phyloP scores from a whole-genome alignment of 2,329 filamentous ascomycete species.

The Pleoardoris graminearum region DNA sequence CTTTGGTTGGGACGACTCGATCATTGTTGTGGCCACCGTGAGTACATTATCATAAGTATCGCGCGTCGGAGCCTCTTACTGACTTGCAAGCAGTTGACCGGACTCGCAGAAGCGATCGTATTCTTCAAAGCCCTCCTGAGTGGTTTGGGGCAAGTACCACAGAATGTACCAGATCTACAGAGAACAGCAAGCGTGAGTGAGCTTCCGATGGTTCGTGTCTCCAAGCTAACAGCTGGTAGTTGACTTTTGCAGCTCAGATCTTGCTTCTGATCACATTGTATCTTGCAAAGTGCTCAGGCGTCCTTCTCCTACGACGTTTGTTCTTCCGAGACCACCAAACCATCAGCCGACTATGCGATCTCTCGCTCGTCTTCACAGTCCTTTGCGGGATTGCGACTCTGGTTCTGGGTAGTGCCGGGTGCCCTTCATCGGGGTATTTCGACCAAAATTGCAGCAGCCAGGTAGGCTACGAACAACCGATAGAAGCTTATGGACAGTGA shows the following conservation, averaged over 20 bases:
- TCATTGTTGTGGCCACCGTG: constrained; percentile 16
- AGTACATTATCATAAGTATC: background rate
- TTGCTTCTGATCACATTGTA: constrained; percentile 15
- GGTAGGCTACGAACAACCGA: background rate
- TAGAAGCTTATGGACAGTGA: background rate
- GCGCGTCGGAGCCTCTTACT: background rate
- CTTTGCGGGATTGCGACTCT: constrained; percentile 16
- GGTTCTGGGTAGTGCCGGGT: constrained; percentile 14
- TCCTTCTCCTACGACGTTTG: constrained; percentile 18
- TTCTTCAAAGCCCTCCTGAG: constrained; percentile 8
- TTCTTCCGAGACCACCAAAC: constrained; percentile 17
- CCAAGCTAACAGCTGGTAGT: constrained; percentile 5
- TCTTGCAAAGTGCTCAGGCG: constrained; percentile 20
- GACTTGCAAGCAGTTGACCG: constrained; percentile 5
- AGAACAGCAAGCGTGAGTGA: background rate
- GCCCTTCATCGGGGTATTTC: constrained; percentile 9
- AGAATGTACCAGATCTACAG: background rate
- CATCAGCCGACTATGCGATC: constrained; percentile 14
- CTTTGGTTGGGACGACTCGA: constrained; percentile 15
- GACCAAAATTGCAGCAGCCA: constrained; percentile 8
- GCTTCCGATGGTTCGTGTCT: background rate
- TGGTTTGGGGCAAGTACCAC: constrained; percentile 8
- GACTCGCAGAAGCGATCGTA: constrained; percentile 5
- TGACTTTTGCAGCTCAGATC: constrained; percentile 17
- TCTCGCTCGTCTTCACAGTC: constrained; percentile 12